phyloP scores from a whole-genome alignment of 495 filamentous ascomycete species.

The Chaetomidium leptoderma region DNA sequence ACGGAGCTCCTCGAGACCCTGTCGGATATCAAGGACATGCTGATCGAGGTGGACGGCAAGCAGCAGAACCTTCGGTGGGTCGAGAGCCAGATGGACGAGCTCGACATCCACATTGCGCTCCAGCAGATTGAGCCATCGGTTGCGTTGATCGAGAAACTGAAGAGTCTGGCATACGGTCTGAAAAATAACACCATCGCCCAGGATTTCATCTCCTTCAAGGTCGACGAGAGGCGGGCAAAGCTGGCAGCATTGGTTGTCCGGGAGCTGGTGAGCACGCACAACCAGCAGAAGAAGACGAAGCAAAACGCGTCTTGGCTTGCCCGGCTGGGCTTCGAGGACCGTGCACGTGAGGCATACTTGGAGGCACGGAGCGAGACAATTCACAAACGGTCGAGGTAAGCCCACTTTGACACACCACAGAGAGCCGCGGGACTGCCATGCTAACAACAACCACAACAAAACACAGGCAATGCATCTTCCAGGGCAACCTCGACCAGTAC shows the following conservation, averaged over 20 bases:
- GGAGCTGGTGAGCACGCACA: conserved; percentile 67
- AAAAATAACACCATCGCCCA: conserved; percentile 82
- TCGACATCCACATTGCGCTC: conserved; percentile 92
- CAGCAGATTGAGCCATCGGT: conserved; percentile 87
- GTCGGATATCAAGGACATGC: conserved; percentile 67
- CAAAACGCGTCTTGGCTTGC: conserved; percentile 75
- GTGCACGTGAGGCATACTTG: conserved; percentile 81
- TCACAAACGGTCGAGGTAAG: conserved; percentile 73
- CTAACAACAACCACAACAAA: conserved; percentile 27
- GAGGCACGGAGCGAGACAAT: conserved; percentile 71
- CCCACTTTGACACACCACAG: not conserved
- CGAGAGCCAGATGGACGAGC: conserved; percentile 88
- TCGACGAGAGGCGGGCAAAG: conserved; percentile 77
- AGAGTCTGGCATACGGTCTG: conserved; percentile 68
- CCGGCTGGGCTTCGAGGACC: conserved; percentile 82
- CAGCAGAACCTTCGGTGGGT: conserved; percentile 95
- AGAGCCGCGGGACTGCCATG: not conserved
- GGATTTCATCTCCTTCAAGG: conserved; percentile 81
- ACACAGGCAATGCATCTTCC: conserved; percentile 81
- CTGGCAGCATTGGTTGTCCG: conserved; percentile 71
- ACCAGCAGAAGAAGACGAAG: conserved; percentile 64
- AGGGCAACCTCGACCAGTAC: conserved; percentile 85
- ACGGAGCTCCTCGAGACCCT: conserved; percentile 64
- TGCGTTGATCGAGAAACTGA: conserved; percentile 72
- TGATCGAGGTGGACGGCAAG: conserved; percentile 94